phyloP scores from a whole-genome alignment of 805 yeast genomes.

The Wickerhamomyces chaumierensis region DNA sequence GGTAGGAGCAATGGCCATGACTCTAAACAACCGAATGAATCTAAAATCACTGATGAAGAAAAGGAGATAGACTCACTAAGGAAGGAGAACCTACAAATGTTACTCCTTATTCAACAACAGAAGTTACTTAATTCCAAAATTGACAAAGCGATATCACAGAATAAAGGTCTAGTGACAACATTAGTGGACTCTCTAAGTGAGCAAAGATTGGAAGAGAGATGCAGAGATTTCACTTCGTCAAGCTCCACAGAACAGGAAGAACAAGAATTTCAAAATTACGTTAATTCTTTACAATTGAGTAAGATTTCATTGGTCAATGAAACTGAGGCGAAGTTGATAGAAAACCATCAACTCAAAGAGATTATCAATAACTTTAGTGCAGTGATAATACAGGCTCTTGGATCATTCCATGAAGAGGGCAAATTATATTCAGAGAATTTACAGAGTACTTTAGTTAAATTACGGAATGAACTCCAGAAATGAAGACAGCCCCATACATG shows the following conservation, averaged over 20 bases:
- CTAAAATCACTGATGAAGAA: too few relatives aligned
- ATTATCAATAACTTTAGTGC: not conserved
- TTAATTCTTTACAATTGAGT: conserved; percentile 1
- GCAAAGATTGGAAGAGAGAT: not conserved
- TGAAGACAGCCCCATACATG: too few relatives aligned
- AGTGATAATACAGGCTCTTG: not conserved
- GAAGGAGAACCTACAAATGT: conserved; percentile 17
- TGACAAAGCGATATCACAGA: conserved; percentile 17
- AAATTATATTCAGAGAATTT: not conserved
- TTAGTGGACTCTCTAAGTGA: conserved; percentile 5
- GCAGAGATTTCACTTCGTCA: too few relatives aligned
- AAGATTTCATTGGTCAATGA: not conserved
- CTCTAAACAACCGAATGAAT: too few relatives aligned
- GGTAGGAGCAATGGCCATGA: too few relatives aligned
- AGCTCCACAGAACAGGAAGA: not conserved
- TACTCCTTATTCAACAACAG: conserved; percentile 23
- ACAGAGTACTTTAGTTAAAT: too few relatives aligned
- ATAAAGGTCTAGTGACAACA: conserved; percentile 17
- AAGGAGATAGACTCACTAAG: conserved; percentile 12
- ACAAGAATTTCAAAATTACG: not conserved
- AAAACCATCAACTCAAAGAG: not conserved
- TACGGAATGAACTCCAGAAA: too few relatives aligned
- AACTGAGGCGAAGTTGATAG: not conserved
- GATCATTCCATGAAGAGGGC: not conserved
- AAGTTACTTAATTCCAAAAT: conserved; percentile 19